Evolutionary conservation across 352 stramenopile genomes (phyloP).

Genomic region (Phytophthora litchii): DNA sequence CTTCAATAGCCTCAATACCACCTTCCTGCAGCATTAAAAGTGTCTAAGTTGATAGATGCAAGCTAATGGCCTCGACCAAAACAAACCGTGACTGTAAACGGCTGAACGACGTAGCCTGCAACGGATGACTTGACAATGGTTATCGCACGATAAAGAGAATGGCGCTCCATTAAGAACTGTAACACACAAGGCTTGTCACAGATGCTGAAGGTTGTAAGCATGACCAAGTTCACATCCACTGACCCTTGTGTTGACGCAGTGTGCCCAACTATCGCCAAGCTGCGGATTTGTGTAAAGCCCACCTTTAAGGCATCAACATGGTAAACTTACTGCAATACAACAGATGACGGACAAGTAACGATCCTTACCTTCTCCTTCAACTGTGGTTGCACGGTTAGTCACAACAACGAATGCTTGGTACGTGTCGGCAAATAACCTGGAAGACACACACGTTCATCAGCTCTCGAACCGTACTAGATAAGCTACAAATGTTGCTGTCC

Average conservation of each 20-base stretch:
- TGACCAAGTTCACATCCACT: not conserved
- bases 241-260: conserved; percentile 72
- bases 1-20: conserved; percentile 44
- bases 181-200: conserved; percentile 15
- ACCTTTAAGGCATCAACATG: conserved; percentile 20
- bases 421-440: conserved; percentile 66
- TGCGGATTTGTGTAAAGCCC: conserved; percentile 68
- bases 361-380: conserved; percentile 33
- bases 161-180: conserved; percentile 72
- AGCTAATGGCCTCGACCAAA: not conserved
- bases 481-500: not conserved
- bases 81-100: conserved; percentile 63
- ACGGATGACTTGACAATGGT: conserved; percentile 70
- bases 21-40: conserved; percentile 37
- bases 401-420: conserved; percentile 68
- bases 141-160: conserved; percentile 53
- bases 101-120: conserved; percentile 62
- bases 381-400: conserved; percentile 67
- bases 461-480: not conserved
- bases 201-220: conserved; percentile 12
- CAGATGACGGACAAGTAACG: not conserved
- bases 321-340: not conserved
- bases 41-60: not conserved
- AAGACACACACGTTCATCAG: conserved; percentile 7
- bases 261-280: conserved; percentile 71